Conservation (phyloP, 2,329 filamentous ascomycete species). For the Epichloe festucae region DNA sequence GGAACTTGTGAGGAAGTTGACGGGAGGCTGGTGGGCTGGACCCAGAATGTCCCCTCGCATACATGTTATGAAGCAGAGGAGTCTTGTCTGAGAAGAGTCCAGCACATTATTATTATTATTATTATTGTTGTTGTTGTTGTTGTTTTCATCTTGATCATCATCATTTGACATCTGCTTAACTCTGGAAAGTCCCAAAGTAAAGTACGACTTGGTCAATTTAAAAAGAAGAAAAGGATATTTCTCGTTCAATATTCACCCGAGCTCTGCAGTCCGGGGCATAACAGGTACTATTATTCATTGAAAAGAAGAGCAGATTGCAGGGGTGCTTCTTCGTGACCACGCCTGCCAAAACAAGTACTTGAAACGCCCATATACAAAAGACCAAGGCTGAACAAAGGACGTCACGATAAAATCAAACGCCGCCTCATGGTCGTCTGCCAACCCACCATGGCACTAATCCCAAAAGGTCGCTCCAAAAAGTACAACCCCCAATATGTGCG, state of each 20-base stretch:
- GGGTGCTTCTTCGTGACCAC: neutral
- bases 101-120: neutral
- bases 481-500: neutral
- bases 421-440: neutral
- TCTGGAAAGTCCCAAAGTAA: too few species aligned
- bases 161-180: too few species aligned
- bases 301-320: neutral
- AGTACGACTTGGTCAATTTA: neutral
- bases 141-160: too few species aligned
- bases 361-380: too few species aligned
- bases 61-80: constrained; percentile 30
- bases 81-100: neutral
- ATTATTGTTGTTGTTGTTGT: too few species aligned
- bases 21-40: constrained; percentile 52
- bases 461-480: neutral
- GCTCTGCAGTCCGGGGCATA: neutral
- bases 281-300: neutral
- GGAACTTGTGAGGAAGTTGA: constrained; percentile 28
- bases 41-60: constrained; percentile 46
- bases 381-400: too few species aligned
- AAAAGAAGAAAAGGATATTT: neutral
- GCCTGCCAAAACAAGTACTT: too few species aligned
- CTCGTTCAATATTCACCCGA: neutral
- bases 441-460: neutral
- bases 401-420: neutral